A percentile compares a stretch with the other conserved stretches of the same genome.
These are phyloP conservation scores for Phaeosphaeria sp. DNA, from an alignment of 2,329 filamentous ascomycete species.

Conservation along the genomic window DNA sequence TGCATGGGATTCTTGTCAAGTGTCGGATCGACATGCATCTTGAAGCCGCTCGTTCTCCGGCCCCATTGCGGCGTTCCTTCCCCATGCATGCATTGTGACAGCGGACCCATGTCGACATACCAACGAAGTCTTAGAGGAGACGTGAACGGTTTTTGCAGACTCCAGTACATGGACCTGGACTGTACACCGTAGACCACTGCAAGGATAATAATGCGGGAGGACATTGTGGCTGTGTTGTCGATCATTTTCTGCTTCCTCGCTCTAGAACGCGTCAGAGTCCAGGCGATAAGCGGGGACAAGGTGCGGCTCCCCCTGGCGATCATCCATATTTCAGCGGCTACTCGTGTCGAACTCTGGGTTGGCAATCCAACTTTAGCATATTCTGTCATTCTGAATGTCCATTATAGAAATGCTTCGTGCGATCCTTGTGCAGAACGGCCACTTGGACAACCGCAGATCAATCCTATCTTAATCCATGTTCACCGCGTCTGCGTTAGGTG, in stretches of 20 bases:
- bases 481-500: neutral
- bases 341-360: neutral
- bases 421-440: neutral
- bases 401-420: neutral
- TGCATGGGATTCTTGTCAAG: neutral
- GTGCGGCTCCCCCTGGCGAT: constrained; percentile 4
- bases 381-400: constrained; percentile 14
- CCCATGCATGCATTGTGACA: neutral
- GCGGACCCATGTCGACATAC: neutral
- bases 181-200: neutral
- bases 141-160: neutral
- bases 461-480: constrained; percentile 8
- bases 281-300: neutral
- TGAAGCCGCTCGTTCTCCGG: neutral
- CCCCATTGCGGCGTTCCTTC: neutral
- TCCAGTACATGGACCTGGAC: neutral
- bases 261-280: neutral
- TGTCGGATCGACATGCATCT: neutral
- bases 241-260: constrained; percentile 9
- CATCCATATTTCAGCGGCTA: constrained; percentile 8
- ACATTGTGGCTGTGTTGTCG: constrained; percentile 21
- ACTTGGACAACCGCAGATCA: constrained; percentile 4
- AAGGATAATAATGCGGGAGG: constrained; percentile 3
- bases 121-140: neutral
- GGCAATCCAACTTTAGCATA: constrained; percentile 14